phyloP scores from a whole-genome alignment of 2,329 filamentous ascomycete species.

The Dactylellina cionopaga region DNA sequence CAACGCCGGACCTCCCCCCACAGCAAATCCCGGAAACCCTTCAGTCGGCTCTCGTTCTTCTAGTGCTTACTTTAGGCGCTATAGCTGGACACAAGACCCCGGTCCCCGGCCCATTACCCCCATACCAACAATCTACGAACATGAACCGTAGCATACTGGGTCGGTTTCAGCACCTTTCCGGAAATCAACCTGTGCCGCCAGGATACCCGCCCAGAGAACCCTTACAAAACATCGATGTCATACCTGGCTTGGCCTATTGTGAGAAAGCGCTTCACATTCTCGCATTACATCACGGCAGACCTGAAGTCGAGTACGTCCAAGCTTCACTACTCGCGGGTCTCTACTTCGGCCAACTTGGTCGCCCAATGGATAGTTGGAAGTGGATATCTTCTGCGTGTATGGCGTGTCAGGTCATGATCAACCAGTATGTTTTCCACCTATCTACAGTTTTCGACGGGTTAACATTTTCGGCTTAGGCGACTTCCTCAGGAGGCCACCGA shows the following conservation, averaged over 20 bases:
- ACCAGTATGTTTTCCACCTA: conserved; percentile 54
- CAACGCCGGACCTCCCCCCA: conserved; percentile 63
- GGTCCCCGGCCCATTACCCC: conserved; percentile 60
- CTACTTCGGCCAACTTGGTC: conserved; percentile 86
- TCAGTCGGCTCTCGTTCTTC: conserved; percentile 80
- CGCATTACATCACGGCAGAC: conserved; percentile 80
- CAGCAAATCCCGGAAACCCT: conserved; percentile 67
- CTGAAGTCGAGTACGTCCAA: conserved; percentile 84
- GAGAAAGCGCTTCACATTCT: conserved; percentile 86
- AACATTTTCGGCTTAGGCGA: conserved; percentile 56
- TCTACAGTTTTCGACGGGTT: not conserved
- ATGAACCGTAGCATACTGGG: conserved; percentile 14
- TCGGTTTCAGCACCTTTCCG: conserved; percentile 47
- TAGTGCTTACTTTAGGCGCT: conserved; percentile 86
- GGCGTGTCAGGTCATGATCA: conserved; percentile 75
- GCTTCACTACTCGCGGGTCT: conserved; percentile 84
- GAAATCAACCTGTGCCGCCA: conserved; percentile 63
- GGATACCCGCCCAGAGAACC: conserved; percentile 58
- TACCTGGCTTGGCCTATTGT: conserved; percentile 91
- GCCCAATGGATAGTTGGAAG: conserved; percentile 84
- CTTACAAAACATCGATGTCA: conserved; percentile 78
- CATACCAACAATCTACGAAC: conserved; percentile 64
- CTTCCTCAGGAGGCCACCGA: conserved; percentile 60
- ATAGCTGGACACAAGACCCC: conserved; percentile 70
- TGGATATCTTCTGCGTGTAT: conserved; percentile 73